Base-by-base conservation (phyloP, 768 basidiomycete genomes). In the Collybia mongolica region DNA sequence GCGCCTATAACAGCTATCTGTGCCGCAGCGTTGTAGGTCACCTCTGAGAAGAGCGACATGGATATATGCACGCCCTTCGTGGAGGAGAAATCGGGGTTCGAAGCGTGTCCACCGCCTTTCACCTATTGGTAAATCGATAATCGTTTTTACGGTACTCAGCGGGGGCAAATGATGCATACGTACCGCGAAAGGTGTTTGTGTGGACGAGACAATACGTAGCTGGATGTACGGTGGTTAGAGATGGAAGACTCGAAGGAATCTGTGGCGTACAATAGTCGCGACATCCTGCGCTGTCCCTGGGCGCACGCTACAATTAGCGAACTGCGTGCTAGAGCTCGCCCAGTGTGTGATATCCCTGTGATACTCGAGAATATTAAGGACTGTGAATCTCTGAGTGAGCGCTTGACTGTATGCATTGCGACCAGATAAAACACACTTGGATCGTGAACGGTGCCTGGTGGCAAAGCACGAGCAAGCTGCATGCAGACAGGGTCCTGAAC, bases 41-140 rank as follows among this genome's bases (percentile, higher is more conserved):
- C 72, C 17, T 74, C 53, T 3, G 69, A 67, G 58, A 84, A 82
- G 1, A 70, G 65, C 32, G 52, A 61, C 80, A 85, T 77, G 7
- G 78, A 64, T 7, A 86, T 84, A 12, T 81, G 81, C 11, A 86
- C 74, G 23, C 83, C 84, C 0, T 60, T 53, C 0, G 84, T 85
- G 0, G 85, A 85, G 0, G 82, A 82, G 52, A 83, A 84, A 1
- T 75, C 76, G 0, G 71, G 75, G 57, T 83, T 84, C 2, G 72
- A 56, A 0, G 76, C 52, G 60, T 86, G 83, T 0, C 84, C 83
- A 14, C 81, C 83, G 15, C 82, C 77, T 61, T 83, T 86, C 14
- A 32, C 32, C 32, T 32, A 9, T 32, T 32, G 32, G 11, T 32
- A 11, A n/a, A 5, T 9, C 32, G 11, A 6, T 32, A n/a, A n/a